Conservation (phyloP, 208 protist species). For the Leishmania martiniquensis region DNA sequence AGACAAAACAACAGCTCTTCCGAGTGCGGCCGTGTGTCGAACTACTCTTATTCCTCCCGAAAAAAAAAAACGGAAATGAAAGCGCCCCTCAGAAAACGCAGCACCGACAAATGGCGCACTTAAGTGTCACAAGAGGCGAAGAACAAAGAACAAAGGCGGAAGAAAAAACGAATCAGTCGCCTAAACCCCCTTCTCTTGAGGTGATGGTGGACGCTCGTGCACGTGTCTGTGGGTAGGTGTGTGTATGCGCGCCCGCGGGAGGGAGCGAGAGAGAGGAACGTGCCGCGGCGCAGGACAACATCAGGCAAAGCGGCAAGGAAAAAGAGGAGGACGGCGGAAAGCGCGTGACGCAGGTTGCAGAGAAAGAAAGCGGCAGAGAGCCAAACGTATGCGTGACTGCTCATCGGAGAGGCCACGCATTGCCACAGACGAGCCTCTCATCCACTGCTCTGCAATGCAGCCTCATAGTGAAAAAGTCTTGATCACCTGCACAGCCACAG, state of each 20-base stretch:
- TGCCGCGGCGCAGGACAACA: too few species aligned
- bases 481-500: background rate
- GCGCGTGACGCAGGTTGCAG: background rate
- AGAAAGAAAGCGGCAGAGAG: background rate
- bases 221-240: background rate
- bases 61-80: background rate
- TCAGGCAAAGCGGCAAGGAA: background rate
- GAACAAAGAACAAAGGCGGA: background rate
- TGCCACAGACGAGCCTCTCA: background rate
- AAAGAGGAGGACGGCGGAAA: background rate
- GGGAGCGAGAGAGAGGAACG: too few species aligned
- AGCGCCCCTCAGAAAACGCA: background rate
- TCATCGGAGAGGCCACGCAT: background rate
- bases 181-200: too few species aligned
- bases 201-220: too few species aligned
- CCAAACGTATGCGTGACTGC: background rate
- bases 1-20: background rate
- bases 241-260: background rate
- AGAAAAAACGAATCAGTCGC: background rate
- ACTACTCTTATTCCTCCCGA: background rate
- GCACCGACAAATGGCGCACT: background rate
- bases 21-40: background rate
- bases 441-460: background rate
- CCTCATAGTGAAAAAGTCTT: background rate
- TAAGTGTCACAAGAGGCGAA: background rate